These are phyloP conservation scores for Zalaria obscura DNA, from an alignment of 2,329 filamentous ascomycete genomes.

Conservation along the genomic window DNA sequence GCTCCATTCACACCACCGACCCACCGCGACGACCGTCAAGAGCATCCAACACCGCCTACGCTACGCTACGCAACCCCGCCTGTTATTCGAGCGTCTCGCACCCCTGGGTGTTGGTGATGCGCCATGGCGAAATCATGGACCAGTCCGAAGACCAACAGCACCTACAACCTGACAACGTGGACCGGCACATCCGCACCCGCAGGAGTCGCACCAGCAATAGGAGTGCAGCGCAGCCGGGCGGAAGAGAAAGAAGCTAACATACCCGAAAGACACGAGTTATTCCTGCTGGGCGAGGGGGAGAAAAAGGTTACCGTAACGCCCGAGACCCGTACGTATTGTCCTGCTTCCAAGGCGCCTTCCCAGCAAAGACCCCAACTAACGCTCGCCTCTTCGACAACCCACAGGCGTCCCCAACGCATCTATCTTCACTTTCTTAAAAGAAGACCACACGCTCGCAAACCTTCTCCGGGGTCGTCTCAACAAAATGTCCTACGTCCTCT, in stretches of 20 bases:
- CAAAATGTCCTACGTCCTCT: constrained; percentile 68
- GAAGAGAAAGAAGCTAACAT: constrained; percentile 12
- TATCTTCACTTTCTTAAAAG: constrained; percentile 89
- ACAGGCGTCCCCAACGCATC: constrained; percentile 85
- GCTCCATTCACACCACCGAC: too few species aligned
- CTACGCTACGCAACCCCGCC: too few species aligned
- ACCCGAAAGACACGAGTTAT: constrained; percentile 69
- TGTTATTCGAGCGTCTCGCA: too few species aligned
- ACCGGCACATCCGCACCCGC: too few species aligned
- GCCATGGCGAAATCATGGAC: too few species aligned
- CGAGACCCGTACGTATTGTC: constrained; percentile 60
- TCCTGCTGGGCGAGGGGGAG: constrained; percentile 74
- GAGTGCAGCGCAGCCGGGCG: too few species aligned
- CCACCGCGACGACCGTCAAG: too few species aligned
- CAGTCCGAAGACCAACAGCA: too few species aligned
- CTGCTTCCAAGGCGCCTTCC: background rate
- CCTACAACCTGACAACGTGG: too few species aligned
- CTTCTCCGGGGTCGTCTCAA: constrained; percentile 75
- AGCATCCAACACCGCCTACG: too few species aligned
- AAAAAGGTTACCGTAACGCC: constrained; percentile 84
- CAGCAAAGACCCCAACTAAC: background rate
- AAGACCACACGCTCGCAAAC: constrained; percentile 92
- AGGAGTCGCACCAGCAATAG: too few species aligned
- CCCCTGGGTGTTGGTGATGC: too few species aligned
- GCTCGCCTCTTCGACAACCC: constrained; percentile 1